Percentiles rank a stretch among this genome's conserved stretches.
Conservation (phyloP, 331 rosid genomes). For the Cydonia oblonga region DNA sequence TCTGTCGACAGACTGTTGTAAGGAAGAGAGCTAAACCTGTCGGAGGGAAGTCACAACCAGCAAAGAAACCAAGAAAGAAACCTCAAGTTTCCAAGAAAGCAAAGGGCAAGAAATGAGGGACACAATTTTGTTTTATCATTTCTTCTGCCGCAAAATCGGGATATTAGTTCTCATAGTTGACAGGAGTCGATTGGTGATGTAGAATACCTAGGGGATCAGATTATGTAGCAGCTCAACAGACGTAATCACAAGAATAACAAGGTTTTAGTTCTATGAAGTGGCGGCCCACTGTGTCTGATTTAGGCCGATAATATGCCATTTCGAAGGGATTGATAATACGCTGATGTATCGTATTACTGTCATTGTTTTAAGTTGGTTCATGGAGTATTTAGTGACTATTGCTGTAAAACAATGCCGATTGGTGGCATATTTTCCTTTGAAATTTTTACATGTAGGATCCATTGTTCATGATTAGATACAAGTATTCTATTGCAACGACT, state of each 20-base stretch:
- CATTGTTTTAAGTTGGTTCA: background rate
- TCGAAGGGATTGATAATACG: background rate
- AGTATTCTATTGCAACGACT: background rate
- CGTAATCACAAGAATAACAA: background rate
- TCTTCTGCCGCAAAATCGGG: background rate
- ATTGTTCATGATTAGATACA: slow-evolving; percentile 1
- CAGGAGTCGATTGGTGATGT: background rate
- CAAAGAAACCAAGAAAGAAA: slow-evolving; percentile 54
- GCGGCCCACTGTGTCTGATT: background rate
- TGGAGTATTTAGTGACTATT: slow-evolving; percentile 1
- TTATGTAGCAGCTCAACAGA: background rate
- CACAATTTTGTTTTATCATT: background rate
- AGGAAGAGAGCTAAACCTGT: slow-evolving; percentile 62
- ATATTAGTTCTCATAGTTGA: background rate
- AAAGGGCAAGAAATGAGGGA: slow-evolving; percentile 49
- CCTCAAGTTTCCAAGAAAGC: slow-evolving; percentile 43
- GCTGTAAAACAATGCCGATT: background rate
- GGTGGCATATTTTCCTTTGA: background rate
- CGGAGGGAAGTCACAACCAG: slow-evolving; percentile 48
- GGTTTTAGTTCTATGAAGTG: background rate
- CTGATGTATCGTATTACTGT: background rate
- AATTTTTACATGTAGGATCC: background rate
- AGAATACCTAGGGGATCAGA: background rate
- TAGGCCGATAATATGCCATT: background rate
- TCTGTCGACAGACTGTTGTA: slow-evolving; percentile 44